Base-by-base conservation (phyloP, 148 eudicot species). In the Salicornia ramosissima region DNA sequence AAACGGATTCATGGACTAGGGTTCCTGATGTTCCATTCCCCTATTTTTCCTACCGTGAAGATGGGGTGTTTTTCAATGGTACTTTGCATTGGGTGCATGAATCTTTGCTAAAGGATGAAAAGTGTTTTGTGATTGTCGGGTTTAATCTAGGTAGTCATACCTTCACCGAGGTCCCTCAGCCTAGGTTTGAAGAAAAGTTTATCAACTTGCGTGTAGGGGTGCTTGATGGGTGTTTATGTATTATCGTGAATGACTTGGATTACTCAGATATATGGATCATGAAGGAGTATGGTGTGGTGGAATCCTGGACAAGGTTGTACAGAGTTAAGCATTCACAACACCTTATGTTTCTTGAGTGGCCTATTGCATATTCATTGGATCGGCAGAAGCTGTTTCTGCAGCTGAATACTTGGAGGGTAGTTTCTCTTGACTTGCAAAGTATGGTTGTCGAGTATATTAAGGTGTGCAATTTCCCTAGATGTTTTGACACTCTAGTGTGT, bases 141-240 rank as follows among this genome's bases (percentile, higher is more conserved):
- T 77, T 77, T 24, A 52, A 57, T 60, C 76, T 71, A 31, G 56
- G 55, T 60, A 52, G 72, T 25, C 62, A 77, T 52, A 77, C 46
- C 46, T 77, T 71, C 40, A 60, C 46, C 24, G 76, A 66, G 39
- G 72, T 77, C 10, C 76, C 57, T 9, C 76, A 67, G 63, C 76
- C 80, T 30, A 31, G 40, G 25, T 77, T 66, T 39, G 76, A 34
- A 43, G 68, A 59, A 50, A 66, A 58, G 45, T 50, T 60, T 46
- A 25, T 72, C 11, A 53, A 60, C 33, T 51, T 72, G 47, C 68
- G 66, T n/a, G 72, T 67, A 29, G 80, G 80, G 47, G 76, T 67
- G 16, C 51, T 77, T n/a, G 80, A 77, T 39, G 80, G 72, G 29
- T 72, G 80, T 67, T 67, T 77, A 45, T 72, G 80, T 64, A 64